These are phyloP conservation scores for Pythium phragmiticola DNA, from an alignment of 352 stramenopile species.

Conservation along the genomic window DNA sequence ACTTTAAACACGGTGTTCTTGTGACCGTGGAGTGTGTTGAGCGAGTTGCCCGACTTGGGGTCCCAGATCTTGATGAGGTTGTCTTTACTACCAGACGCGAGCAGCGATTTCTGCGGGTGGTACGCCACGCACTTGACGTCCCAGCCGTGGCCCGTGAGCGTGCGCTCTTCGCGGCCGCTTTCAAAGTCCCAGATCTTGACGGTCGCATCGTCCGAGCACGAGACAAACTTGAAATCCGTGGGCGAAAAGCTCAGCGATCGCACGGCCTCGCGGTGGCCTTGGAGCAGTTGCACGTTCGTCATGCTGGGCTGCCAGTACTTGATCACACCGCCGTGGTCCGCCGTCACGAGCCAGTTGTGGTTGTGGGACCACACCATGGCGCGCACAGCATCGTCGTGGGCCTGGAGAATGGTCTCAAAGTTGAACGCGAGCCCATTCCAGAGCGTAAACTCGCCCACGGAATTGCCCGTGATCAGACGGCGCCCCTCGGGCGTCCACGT, in stretches of 20 bases:
- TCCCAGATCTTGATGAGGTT: constrained; percentile 99
- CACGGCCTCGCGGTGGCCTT: constrained; percentile 89
- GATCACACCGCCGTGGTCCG: constrained; percentile 88
- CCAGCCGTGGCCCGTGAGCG: constrained; percentile 96
- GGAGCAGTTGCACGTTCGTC: constrained; percentile 84
- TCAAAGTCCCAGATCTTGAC: constrained; percentile 94
- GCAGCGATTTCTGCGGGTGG: constrained; percentile 93
- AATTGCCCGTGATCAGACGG: constrained; percentile 95
- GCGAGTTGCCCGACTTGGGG: constrained; percentile 89
- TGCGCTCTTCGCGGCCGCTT: constrained; percentile 90
- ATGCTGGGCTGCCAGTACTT: constrained; percentile 93
- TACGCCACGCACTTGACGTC: constrained; percentile 98
- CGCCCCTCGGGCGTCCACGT: constrained; percentile 95
- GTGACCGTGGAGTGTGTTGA: constrained; percentile 96
- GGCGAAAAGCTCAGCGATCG: constrained; percentile 95
- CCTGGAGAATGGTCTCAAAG: constrained; percentile 96
- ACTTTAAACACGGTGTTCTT: constrained; percentile 98
- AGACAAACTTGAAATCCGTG: constrained; percentile 98
- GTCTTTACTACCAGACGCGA: constrained; percentile 95
- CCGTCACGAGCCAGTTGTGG: constrained; percentile 89
- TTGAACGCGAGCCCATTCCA: constrained; percentile 98
- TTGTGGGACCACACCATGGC: constrained; percentile 92
- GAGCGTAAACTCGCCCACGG: constrained; percentile 96
- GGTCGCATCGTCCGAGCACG: constrained; percentile 95
- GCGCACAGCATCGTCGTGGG: constrained; percentile 84